Base-by-base conservation (phyloP, 257 asterid species). In the Solanum corneliomulleri region DNA sequence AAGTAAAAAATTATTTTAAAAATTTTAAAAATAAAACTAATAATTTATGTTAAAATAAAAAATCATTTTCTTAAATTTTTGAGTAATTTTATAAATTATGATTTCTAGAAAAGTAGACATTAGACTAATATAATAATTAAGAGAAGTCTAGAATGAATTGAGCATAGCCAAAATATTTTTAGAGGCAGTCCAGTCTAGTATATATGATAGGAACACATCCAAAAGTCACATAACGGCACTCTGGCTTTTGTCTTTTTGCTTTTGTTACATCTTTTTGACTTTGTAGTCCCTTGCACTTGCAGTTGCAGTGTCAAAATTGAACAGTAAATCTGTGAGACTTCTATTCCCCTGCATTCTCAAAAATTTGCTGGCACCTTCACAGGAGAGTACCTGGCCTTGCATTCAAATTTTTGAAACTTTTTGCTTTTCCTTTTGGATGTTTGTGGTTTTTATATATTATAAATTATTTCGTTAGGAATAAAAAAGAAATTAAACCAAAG, bases 221-320 rank as follows among this genome's bases (percentile, higher is more conserved):
- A 75, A 39, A 64, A 70, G 88, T 89, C 91, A 90, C 91, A 87
- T 88, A 86, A 91, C 90, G 87, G 91, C 85, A 83, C 85, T 39
- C 49, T 78, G 42, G 82, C 25, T 78, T 88, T 89, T 90, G 92
- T 88, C 89, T 11, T 41, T 39, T 23, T 64, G 82, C 76, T 87
- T 85, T 90, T 91, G 90, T 89, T 52, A 15, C 11, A 56, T 56
- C 64, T 56, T 56, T 52, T 56, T 56, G 25, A 20, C 64, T 56
- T 18, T 18, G 25, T 56, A 52, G 6, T 52, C 21, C 1, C 62
- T 37, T 37, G 39, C 39, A 35, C 21, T 49, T 49, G 21, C 62
- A 15, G 3, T 42, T 9, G 60, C 60, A 14, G 62, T 52, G 9
- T 52, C 23, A 52, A 52, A 52, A 52, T 6, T 52, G 62, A 52